These are phyloP conservation scores for Aphanomyces invadans DNA, from an alignment of 352 stramenopile species.

Conservation along the genomic window DNA sequence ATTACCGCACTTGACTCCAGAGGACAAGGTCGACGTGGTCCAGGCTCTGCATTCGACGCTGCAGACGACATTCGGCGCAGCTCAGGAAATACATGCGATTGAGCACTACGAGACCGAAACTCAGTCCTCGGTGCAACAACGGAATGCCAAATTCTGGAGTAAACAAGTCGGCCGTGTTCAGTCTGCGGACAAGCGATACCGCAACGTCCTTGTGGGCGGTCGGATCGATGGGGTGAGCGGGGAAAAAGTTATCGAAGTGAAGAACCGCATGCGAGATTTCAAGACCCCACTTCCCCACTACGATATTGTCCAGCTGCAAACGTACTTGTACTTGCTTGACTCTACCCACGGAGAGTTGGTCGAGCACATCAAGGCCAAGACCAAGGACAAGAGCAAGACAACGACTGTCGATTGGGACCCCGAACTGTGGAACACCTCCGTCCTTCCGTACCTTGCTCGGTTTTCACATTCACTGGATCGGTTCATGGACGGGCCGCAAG, in stretches of 20 bases:
- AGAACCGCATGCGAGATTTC: conserved; percentile 70
- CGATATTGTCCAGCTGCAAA: conserved; percentile 76
- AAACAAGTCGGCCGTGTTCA: conserved; percentile 44
- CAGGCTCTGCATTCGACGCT: conserved; percentile 70
- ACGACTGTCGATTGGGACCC: conserved; percentile 61
- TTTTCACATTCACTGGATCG: conserved; percentile 64
- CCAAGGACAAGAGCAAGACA: conserved; percentile 51
- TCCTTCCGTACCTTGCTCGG: conserved; percentile 53
- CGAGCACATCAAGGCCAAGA: conserved; percentile 51
- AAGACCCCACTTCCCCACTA: conserved; percentile 66
- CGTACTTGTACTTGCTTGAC: conserved; percentile 73
- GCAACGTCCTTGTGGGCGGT: conserved; percentile 60
- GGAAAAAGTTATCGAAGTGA: conserved; percentile 77
- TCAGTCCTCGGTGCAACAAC: conserved; percentile 50
- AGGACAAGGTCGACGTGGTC: conserved; percentile 57
- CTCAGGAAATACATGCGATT: conserved; percentile 58
- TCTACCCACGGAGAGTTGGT: conserved; percentile 64
- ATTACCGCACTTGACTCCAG: conserved; percentile 31
- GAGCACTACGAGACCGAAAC: conserved; percentile 55
- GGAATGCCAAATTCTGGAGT: conserved; percentile 71
- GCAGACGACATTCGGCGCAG: conserved; percentile 65
- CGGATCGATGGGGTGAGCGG: conserved; percentile 74
- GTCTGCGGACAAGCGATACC: conserved; percentile 28
- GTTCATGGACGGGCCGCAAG: conserved; percentile 57
- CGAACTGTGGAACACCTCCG: conserved; percentile 55